These are phyloP conservation scores for Aegilops tauschii DNA, from an alignment of 176 grass and related monocot genomes.

Conservation along the genomic window DNA sequence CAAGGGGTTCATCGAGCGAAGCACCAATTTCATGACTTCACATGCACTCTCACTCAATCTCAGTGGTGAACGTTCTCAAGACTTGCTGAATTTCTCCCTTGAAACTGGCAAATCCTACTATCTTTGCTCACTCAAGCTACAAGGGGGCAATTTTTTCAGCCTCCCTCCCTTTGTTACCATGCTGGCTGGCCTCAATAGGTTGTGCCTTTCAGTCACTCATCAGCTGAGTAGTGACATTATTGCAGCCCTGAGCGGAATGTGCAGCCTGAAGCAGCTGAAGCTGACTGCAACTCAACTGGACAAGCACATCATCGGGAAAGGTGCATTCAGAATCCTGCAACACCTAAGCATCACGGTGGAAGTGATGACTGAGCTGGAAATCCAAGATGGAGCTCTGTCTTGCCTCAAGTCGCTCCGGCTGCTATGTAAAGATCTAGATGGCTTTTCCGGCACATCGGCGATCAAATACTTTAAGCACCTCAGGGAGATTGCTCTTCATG, in stretches of 20 bases:
- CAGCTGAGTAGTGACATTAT: background rate
- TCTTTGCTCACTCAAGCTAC: constrained; percentile 1
- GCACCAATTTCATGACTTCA: background rate
- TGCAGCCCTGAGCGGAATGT: too few species aligned
- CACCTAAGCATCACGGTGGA: background rate
- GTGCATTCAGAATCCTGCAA: background rate
- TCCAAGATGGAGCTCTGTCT: background rate
- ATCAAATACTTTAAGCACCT: background rate
- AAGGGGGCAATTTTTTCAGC: background rate
- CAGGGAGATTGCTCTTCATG: background rate
- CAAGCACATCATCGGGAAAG: too few species aligned
- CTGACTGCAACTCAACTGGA: too few species aligned
- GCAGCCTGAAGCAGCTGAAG: too few species aligned
- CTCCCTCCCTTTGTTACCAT: background rate
- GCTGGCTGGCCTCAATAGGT: background rate
- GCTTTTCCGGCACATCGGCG: background rate
- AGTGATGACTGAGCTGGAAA: background rate
- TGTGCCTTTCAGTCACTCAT: background rate
- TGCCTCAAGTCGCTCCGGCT: background rate
- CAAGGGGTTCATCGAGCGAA: background rate
- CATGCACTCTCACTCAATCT: background rate
- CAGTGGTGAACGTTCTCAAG: background rate
- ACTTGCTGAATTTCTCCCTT: background rate
- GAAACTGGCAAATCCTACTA: background rate
- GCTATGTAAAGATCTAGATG: background rate